Percentiles rank a stretch among this genome's conserved stretches.
Evolutionary conservation across 169 alveolate genomes (phyloP).

Genomic region (Plasmodium sp.): DNA sequence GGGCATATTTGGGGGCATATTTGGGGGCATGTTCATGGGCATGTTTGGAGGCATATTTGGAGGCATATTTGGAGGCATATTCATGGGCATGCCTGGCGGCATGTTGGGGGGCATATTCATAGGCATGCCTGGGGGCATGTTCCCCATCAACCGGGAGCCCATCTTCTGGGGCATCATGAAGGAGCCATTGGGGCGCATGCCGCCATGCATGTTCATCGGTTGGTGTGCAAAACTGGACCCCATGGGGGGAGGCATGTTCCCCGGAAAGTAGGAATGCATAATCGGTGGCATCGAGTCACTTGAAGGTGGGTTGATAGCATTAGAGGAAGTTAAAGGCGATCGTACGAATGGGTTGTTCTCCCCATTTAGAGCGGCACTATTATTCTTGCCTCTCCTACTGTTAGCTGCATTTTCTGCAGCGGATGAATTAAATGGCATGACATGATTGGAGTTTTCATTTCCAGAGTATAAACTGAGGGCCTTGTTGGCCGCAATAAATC

Average conservation of each 20-base stretch:
- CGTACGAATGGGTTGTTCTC: conserved; percentile 4
- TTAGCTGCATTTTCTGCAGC: conserved; percentile 11
- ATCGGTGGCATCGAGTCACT: conserved; percentile 39
- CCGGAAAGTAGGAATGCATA: conserved; percentile 23
- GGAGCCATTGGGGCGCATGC: conserved; percentile 3
- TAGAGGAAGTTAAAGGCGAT: neutral
- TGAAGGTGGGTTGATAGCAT: conserved; percentile 14
- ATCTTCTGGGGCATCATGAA: conserved; percentile 32
- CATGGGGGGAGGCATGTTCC: conserved; percentile 5
- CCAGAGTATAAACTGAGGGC: conserved; percentile 75
- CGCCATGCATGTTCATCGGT: neutral
- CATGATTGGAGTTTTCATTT: conserved; percentile 75
- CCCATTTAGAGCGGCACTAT: conserved; percentile 30
- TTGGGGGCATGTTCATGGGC: conserved; percentile 16
- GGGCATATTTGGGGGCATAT: conserved; percentile 21
- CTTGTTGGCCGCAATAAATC: conserved; percentile 91
- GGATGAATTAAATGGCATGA: conserved; percentile 26
- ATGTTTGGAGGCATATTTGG: conserved; percentile 32
- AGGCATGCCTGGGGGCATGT: conserved; percentile 32
- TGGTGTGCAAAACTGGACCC: conserved; percentile 16
- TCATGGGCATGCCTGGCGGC: conserved; percentile 39
- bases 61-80: conserved; percentile 27
- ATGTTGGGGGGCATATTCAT: conserved; percentile 21
- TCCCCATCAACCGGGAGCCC: conserved; percentile 10
- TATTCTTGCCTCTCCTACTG: neutral